Evolutionary conservation across 805 yeast species (phyloP).

Genomic region (Pichia rugopelliculosa): DNA sequence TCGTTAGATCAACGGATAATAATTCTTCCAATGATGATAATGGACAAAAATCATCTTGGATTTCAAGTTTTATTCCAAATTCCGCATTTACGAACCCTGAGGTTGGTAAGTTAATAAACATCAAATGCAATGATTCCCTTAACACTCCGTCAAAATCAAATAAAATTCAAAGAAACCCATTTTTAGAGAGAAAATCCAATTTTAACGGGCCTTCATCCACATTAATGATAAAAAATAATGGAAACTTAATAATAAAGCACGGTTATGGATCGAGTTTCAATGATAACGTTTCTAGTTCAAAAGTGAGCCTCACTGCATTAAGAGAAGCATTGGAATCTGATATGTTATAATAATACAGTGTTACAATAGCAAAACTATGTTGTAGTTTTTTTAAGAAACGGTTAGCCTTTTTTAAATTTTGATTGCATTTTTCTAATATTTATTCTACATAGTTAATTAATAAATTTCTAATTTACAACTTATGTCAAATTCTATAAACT

Average conservation of each 20-base stretch:
- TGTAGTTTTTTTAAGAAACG: too few species aligned
- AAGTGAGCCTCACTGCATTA: conserved; percentile 41
- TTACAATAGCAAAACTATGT: too few species aligned
- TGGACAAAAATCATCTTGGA: conserved; percentile 18
- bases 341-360: conserved; percentile 5
- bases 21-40: conserved; percentile 1
- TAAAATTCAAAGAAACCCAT: not conserved
- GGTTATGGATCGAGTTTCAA: conserved; percentile 35
- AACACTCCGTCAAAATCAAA: not conserved
- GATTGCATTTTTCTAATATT: too few species aligned
- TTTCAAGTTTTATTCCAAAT: conserved; percentile 24
- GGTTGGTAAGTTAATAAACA: conserved; percentile 22
- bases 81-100: conserved; percentile 27
- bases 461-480: not conserved
- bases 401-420: not conserved
- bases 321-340: conserved; percentile 36
- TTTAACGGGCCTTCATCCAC: conserved; percentile 35
- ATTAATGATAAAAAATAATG: conserved; percentile 36
- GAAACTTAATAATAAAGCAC: conserved; percentile 34
- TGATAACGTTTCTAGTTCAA: conserved; percentile 27
- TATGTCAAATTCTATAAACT: too few species aligned
- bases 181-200: not conserved
- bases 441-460: not conserved
- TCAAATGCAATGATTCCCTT: not conserved
- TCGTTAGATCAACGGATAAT: not conserved